A percentile compares a stretch with the other conserved stretches of the same genome.
phyloP scores from a whole-genome alignment of 2,329 filamentous ascomycete genomes.

The Verticillium dahliae region DNA sequence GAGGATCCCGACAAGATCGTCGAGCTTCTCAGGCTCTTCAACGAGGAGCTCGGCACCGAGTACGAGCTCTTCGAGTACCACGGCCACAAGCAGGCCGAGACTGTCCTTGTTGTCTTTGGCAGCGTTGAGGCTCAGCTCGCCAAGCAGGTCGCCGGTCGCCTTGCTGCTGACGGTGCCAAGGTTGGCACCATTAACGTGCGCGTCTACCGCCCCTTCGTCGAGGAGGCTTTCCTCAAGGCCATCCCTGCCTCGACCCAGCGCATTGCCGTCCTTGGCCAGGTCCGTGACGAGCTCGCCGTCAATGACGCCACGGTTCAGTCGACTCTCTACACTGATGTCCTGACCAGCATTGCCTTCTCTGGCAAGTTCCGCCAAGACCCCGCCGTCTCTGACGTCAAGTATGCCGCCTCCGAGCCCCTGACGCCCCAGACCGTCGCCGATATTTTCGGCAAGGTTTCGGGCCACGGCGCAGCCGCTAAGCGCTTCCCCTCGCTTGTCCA shows the following conservation, averaged over 20 bases:
- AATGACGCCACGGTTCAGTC: conserved; percentile 73
- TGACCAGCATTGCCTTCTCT: conserved; percentile 78
- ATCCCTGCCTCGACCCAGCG: conserved; percentile 70
- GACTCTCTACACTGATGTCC: conserved; percentile 84
- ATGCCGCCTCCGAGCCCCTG: conserved; percentile 59
- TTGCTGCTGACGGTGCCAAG: conserved; percentile 67
- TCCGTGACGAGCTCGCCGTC: conserved; percentile 65
- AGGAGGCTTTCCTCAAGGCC: conserved; percentile 82
- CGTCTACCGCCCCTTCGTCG: conserved; percentile 89
- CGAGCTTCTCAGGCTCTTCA: conserved; percentile 67
- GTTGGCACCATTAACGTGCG: conserved; percentile 88
- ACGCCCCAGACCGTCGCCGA: conserved; percentile 48
- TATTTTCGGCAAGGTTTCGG: conserved; percentile 39
- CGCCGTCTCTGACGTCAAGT: conserved; percentile 78
- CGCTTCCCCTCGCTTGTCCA: conserved; percentile 39
- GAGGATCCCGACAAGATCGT: conserved; percentile 66
- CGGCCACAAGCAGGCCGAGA: conserved; percentile 72
- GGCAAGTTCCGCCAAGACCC: conserved; percentile 57
- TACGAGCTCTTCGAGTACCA: conserved; percentile 93
- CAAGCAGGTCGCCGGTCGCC: conserved; percentile 68
- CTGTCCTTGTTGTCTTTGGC: conserved; percentile 86
- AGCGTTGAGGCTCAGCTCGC: conserved; percentile 84
- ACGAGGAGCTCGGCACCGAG: conserved; percentile 86
- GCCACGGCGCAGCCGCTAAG: conserved; percentile 43
- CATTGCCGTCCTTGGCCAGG: conserved; percentile 85